These are phyloP conservation scores for Fonsecaea pugnacius DNA, from an alignment of 2,329 filamentous ascomycete species.

Conservation along the genomic window DNA sequence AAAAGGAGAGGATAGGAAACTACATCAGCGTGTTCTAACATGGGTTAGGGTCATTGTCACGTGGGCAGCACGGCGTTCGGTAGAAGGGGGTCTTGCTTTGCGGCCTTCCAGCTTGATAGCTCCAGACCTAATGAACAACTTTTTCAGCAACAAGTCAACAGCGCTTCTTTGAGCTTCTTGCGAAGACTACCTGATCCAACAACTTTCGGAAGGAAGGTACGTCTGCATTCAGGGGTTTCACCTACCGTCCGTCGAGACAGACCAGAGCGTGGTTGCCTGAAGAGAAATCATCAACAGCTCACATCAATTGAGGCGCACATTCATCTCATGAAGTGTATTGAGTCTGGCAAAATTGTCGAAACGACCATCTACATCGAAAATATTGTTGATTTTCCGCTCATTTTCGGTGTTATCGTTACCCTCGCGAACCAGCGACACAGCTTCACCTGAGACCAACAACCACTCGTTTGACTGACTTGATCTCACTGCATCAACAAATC, in stretches of 20 bases:
- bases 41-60: constrained; percentile 9
- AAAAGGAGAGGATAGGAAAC: constrained; percentile 98
- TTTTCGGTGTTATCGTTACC: not conserved
- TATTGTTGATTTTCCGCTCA: not conserved
- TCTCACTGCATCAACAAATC: not conserved
- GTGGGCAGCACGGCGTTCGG: constrained; percentile 32
- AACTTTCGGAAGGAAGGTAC: not conserved
- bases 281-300: constrained; percentile 6
- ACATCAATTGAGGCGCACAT: not conserved
- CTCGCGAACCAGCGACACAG: not conserved
- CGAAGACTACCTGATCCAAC: not conserved
- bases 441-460: not conserved
- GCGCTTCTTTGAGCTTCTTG: not conserved
- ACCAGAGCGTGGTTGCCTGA: constrained; percentile 8
- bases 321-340: not conserved
- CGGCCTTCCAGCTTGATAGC: constrained; percentile 18
- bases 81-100: constrained; percentile 14
- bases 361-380: not conserved
- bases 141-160: constrained; percentile 3
- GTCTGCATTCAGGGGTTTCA: not conserved
- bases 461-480: not conserved
- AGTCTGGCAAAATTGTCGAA: not conserved
- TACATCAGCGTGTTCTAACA: constrained; percentile 95
- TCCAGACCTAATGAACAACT: constrained; percentile 18
- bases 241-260: not conserved